These are phyloP conservation scores for Clavispora fructus DNA, from an alignment of 805 yeast genomes.

Conservation along the genomic window DNA sequence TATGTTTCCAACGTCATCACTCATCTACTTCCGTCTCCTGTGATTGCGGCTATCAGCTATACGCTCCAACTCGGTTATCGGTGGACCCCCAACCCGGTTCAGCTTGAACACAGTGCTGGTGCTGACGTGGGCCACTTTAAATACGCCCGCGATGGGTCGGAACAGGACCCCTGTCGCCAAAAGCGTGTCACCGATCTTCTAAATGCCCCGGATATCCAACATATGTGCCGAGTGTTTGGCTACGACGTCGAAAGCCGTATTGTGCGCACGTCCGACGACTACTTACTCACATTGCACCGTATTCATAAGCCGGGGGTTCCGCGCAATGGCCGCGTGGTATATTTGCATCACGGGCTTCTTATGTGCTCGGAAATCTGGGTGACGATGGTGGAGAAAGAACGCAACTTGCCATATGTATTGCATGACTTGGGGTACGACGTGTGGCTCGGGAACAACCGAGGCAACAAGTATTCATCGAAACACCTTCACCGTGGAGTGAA, in stretches of 20 bases:
- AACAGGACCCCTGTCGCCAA: constrained; percentile 19
- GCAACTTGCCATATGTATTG: constrained; percentile 64
- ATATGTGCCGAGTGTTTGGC: constrained; percentile 65
- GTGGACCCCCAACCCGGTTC: constrained; percentile 23
- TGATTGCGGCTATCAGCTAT: constrained; percentile 33
- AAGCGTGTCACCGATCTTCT: constrained; percentile 34
- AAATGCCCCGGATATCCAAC: constrained; percentile 50
- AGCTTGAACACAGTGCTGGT: constrained; percentile 8
- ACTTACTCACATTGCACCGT: constrained; percentile 70
- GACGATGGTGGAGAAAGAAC: constrained; percentile 35
- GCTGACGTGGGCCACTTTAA: constrained; percentile 14
- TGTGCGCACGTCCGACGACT: constrained; percentile 72
- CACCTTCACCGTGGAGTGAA: constrained; percentile 44
- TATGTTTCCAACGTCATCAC: constrained; percentile 42
- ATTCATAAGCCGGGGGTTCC: constrained; percentile 34
- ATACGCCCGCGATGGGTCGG: constrained; percentile 15
- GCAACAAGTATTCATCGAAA: constrained; percentile 87
- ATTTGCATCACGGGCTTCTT: constrained; percentile 85
- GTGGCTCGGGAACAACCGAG: constrained; percentile 90
- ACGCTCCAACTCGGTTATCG: constrained; percentile 23
- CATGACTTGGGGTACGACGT: constrained; percentile 87
- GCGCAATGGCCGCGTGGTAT: constrained; percentile 48
- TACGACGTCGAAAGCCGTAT: constrained; percentile 71
- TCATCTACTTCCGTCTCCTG: constrained; percentile 37
- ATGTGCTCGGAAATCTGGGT: constrained; percentile 83